A percentile compares a stretch with the other conserved stretches of the same genome.
phyloP scores from a whole-genome alignment of 306 rosid genomes.

The Acacia confusa region DNA sequence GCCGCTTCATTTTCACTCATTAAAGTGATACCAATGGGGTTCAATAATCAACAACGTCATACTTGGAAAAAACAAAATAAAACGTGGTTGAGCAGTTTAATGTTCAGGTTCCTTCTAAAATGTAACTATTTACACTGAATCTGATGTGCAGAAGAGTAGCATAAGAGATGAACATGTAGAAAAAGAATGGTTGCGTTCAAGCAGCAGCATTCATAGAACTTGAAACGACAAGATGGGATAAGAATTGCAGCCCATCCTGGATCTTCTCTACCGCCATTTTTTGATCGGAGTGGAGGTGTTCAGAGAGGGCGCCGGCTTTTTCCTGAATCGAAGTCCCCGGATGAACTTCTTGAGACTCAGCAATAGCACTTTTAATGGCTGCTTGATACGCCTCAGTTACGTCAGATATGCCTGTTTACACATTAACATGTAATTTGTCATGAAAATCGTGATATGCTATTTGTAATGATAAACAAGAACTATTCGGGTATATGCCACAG shows the following conservation, averaged over 20 bases:
- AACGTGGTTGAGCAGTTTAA: background rate
- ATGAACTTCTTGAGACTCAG: constrained; percentile 57
- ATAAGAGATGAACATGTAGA: too few relatives aligned
- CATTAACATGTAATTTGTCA: background rate
- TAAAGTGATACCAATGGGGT: background rate
- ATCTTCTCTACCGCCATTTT: constrained; percentile 71
- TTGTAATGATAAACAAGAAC: background rate
- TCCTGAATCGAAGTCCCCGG: constrained; percentile 61
- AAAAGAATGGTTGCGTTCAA: constrained; percentile 31
- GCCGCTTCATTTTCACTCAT: background rate
- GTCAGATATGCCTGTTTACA: constrained; percentile 73
- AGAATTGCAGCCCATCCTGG: constrained; percentile 84
- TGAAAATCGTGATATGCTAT: background rate
- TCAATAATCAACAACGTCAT: constrained; percentile 5
- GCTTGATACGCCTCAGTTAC: constrained; percentile 82
- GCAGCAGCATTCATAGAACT: constrained; percentile 74
- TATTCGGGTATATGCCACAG: background rate
- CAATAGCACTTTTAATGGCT: constrained; percentile 66
- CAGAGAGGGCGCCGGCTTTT: constrained; percentile 63
- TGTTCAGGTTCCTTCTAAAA: background rate
- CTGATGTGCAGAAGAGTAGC: background rate
- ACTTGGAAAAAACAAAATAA: background rate
- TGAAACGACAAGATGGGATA: constrained; percentile 74
- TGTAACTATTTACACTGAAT: constrained; percentile 11
- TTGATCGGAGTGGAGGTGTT: constrained; percentile 69